A percentile compares a stretch with the other conserved stretches of the same genome.
Conservation (phyloP, 2,329 filamentous ascomycete species). For the Aspergillus persii region DNA sequence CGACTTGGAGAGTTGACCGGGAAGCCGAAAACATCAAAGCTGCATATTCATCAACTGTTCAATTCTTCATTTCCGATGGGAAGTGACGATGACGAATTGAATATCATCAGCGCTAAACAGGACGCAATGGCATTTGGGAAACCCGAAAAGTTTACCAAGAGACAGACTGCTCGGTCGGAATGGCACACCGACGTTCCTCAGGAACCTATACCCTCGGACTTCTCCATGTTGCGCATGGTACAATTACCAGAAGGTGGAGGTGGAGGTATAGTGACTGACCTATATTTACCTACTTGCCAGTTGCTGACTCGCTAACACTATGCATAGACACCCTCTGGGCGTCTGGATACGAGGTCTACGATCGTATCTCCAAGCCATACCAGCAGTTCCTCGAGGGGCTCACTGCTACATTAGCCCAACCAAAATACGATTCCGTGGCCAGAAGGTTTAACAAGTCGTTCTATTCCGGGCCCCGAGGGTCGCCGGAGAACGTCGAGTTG, state of each 20-base stretch:
- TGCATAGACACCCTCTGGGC: conserved; percentile 62
- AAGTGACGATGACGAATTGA: conserved; percentile 59
- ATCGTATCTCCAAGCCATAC: conserved; percentile 58
- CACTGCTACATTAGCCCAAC: conserved; percentile 55
- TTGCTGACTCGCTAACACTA: neutral
- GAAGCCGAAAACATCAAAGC: conserved; percentile 55
- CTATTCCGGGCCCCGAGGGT: conserved; percentile 50
- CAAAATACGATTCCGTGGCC: conserved; percentile 51
- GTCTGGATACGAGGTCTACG: conserved; percentile 65
- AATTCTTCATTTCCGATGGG: conserved; percentile 57
- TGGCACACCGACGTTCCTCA: conserved; percentile 65
- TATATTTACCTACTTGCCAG: neutral
- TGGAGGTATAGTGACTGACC: neutral
- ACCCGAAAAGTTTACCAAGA: conserved; percentile 30
- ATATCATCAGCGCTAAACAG: conserved; percentile 60
- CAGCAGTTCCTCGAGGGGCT: conserved; percentile 59
- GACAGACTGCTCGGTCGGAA: conserved; percentile 45
- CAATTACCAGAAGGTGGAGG: conserved; percentile 57
- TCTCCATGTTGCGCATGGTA: conserved; percentile 59
- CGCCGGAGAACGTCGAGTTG: conserved; percentile 54
- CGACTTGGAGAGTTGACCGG: conserved; percentile 60
- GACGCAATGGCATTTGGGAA: conserved; percentile 47
- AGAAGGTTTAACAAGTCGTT: conserved; percentile 18
- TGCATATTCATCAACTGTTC: conserved; percentile 61
- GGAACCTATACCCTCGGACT: conserved; percentile 63